A percentile compares a stretch with the other conserved stretches of the same genome.
Conservation (phyloP, 495 filamentous ascomycete species). For the Wilcoxina mikolae region DNA sequence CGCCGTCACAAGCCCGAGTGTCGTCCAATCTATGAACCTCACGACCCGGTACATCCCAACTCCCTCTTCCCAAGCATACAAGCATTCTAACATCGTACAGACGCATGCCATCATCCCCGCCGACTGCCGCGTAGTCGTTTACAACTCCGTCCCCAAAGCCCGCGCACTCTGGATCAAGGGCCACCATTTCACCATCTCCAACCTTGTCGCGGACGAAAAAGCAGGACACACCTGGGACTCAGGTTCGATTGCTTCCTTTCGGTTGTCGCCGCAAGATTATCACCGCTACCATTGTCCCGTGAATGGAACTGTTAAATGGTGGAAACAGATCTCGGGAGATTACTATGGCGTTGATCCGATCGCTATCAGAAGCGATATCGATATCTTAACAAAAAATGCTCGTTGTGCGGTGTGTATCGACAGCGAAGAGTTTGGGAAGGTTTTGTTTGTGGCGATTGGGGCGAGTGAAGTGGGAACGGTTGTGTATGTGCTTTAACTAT, state of each 20-base stretch:
- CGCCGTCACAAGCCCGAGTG: constrained; percentile 25
- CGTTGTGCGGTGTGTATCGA: constrained; percentile 23
- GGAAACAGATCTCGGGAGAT: constrained; percentile 19
- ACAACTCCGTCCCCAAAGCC: constrained; percentile 25
- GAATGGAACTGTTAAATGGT: constrained; percentile 21
- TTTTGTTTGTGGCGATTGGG: constrained; percentile 30
- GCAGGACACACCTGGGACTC: background rate
- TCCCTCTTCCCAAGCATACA: background rate
- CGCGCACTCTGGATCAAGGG: constrained; percentile 34
- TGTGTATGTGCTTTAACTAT: constrained; percentile 12
- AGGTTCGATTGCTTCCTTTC: constrained; percentile 28
- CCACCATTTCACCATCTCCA: constrained; percentile 29
- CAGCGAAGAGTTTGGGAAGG: constrained; percentile 27
- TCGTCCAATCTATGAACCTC: constrained; percentile 26
- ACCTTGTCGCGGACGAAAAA: constrained; percentile 15
- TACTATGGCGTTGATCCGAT: constrained; percentile 32
- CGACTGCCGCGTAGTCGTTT: constrained; percentile 31
- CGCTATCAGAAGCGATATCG: constrained; percentile 16
- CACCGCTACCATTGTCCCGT: constrained; percentile 33
- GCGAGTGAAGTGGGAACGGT: constrained; percentile 29
- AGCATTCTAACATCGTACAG: background rate
- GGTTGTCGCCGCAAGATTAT: constrained; percentile 32
- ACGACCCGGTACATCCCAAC: constrained; percentile 10
- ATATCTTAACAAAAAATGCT: constrained; percentile 26
- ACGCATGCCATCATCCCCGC: constrained; percentile 25